These are phyloP conservation scores for Camellia oleifera DNA, from an alignment of 179 eudicot species.

Conservation along the genomic window DNA sequence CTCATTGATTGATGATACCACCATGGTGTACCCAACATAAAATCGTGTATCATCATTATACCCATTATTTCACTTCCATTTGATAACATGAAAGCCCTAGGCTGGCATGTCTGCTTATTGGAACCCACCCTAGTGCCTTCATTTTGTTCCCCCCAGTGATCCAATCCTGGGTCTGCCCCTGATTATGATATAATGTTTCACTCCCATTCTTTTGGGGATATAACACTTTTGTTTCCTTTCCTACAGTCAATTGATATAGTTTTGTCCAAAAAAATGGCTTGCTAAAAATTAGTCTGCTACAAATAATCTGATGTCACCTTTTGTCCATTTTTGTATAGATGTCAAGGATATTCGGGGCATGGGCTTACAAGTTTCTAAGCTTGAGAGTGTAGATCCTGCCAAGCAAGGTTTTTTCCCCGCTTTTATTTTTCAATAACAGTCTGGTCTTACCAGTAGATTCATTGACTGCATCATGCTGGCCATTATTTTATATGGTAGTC, in stretches of 20 bases:
- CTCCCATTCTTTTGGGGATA: not conserved
- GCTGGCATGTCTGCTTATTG: no score
- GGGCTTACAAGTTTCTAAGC: conserved; percentile 91
- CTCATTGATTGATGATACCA: no score
- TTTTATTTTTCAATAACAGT: conserved; percentile 1
- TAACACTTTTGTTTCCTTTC: not conserved
- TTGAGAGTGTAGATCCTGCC: conserved; percentile 55
- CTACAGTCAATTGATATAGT: not conserved
- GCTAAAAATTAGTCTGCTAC: conserved; percentile 1
- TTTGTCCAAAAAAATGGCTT: not conserved
- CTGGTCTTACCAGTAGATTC: not conserved
- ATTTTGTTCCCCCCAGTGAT: not conserved
- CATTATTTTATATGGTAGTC: not conserved
- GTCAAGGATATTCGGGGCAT: conserved; percentile 86
- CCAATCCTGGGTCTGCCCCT: no score
- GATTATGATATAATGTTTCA: not conserved
- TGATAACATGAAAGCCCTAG: no score
- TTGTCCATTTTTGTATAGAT: conserved; percentile 38
- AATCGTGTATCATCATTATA: no score
- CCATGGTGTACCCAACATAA: no score
- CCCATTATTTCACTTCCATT: no score
- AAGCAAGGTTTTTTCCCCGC: conserved; percentile 48
- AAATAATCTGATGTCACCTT: not conserved
- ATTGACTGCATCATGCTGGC: conserved; percentile 7
- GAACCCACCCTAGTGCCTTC: no score